phyloP scores from a whole-genome alignment of 1,284 basidiomycete species.

The Crucibulum cyathiforme region DNA sequence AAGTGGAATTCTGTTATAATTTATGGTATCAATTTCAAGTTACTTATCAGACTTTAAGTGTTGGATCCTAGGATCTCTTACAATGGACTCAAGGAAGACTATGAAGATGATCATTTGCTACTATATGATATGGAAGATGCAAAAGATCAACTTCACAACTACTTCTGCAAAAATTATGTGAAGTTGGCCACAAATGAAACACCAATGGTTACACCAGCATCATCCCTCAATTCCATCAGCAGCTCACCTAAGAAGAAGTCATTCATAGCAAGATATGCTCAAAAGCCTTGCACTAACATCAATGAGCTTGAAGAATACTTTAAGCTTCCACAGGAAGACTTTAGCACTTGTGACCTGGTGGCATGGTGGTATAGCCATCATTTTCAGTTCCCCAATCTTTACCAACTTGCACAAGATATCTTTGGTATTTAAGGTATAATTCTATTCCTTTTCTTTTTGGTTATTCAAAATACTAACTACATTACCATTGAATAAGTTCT shows the following conservation, averaged over 20 bases:
- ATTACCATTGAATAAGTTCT: not conserved
- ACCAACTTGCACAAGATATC: not conserved
- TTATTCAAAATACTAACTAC: not conserved
- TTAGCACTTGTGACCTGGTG: conserved; percentile 19
- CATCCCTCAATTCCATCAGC: not conserved
- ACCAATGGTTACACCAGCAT: not conserved
- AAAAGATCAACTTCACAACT: not conserved
- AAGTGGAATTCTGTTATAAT: not conserved
- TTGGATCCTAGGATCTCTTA: not conserved
- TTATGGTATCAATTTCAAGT: too few relatives aligned
- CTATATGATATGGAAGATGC: not conserved
- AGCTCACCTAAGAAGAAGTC: not conserved
- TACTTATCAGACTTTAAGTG: not conserved
- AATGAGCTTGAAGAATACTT: conserved; percentile 26
- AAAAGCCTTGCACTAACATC: not conserved
- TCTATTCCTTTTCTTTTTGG: not conserved
- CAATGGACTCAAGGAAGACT: not conserved
- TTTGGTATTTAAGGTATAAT: not conserved
- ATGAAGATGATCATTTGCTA: not conserved
- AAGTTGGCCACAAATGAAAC: not conserved
- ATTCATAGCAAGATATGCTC: not conserved
- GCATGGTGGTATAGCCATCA: conserved; percentile 20
- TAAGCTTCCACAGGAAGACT: conserved; percentile 14
- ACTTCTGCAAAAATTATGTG: not conserved
- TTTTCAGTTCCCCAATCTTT: conserved; percentile 20